These are phyloP conservation scores for Mycena chlorophos DNA, from an alignment of 768 basidiomycete species.

Conservation along the genomic window DNA sequence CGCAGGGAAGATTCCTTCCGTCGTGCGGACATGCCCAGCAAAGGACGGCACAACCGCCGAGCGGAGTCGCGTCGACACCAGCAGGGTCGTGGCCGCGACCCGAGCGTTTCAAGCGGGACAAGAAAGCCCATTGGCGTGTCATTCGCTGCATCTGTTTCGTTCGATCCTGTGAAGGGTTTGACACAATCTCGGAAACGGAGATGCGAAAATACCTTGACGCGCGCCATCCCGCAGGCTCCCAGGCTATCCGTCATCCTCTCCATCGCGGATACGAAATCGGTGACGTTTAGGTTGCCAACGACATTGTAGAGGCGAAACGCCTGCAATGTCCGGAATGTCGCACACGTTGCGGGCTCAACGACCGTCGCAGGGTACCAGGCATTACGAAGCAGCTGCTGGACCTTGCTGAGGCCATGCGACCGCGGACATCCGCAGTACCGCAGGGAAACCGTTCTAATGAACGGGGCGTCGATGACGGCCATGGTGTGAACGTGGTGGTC, in stretches of 20 bases:
- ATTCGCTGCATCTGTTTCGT: slow-evolving; percentile 10
- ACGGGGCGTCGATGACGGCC: slow-evolving; percentile 10
- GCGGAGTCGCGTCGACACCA: too few species aligned
- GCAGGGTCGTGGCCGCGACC: slow-evolving; percentile 10
- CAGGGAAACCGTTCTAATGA: slow-evolving; percentile 10
- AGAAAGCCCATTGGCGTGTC: slow-evolving; percentile 3
- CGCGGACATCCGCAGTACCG: slow-evolving; percentile 12
- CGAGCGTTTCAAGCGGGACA: neutral
- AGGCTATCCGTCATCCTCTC: slow-evolving; percentile 1
- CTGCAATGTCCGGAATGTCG: slow-evolving; percentile 9
- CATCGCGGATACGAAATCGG: slow-evolving; percentile 3
- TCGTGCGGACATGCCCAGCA: too few species aligned
- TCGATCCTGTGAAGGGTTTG: slow-evolving; percentile 5
- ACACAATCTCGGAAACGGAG: neutral
- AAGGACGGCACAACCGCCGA: too few species aligned
- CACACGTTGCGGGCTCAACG: slow-evolving; percentile 9
- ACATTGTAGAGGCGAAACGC: slow-evolving; percentile 16
- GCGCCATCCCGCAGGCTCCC: neutral
- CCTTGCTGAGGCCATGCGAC: neutral
- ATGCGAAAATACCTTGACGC: neutral
- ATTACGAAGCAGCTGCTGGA: slow-evolving; percentile 7
- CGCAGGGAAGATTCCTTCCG: too few species aligned
- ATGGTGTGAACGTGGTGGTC: neutral
- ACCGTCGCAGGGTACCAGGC: slow-evolving; percentile 16
- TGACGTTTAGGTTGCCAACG: slow-evolving; percentile 10